Conservation (phyloP, 2,329 filamentous ascomycete species). For the Colletotrichum karsti region DNA sequence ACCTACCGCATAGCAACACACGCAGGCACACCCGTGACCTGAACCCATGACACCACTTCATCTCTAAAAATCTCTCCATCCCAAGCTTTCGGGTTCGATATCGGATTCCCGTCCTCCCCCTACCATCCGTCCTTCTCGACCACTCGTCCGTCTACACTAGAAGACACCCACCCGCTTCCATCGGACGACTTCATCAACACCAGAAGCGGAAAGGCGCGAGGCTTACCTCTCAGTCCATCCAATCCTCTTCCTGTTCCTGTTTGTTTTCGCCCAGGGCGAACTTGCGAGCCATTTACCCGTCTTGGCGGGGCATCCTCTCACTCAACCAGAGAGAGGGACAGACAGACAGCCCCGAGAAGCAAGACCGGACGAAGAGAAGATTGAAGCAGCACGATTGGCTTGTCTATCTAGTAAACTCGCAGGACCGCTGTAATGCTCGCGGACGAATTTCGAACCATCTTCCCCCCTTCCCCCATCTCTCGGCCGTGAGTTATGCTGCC, state of each 20-base stretch:
- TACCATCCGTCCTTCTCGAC: background rate
- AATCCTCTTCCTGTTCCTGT: too few species aligned
- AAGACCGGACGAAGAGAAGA: background rate
- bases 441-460: background rate
- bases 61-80: slow-evolving; percentile 3
- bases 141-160: background rate
- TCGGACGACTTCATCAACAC: background rate
- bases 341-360: background rate
- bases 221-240: too few species aligned
- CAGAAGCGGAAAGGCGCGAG: background rate
- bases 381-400: background rate
- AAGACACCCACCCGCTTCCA: too few species aligned
- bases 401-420: background rate
- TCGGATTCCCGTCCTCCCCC: slow-evolving; percentile 1
- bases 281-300: background rate
- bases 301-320: background rate
- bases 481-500: background rate
- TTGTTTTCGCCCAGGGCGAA: background rate
- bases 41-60: background rate
- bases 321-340: background rate
- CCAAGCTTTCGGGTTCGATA: slow-evolving; percentile 18
- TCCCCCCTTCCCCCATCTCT: background rate
- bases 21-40: too few species aligned
- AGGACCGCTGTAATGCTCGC: background rate
- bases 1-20: background rate